Evolutionary conservation across 2,329 filamentous ascomycete genomes (phyloP).

Genomic region (Alternaria viburni): DNA sequence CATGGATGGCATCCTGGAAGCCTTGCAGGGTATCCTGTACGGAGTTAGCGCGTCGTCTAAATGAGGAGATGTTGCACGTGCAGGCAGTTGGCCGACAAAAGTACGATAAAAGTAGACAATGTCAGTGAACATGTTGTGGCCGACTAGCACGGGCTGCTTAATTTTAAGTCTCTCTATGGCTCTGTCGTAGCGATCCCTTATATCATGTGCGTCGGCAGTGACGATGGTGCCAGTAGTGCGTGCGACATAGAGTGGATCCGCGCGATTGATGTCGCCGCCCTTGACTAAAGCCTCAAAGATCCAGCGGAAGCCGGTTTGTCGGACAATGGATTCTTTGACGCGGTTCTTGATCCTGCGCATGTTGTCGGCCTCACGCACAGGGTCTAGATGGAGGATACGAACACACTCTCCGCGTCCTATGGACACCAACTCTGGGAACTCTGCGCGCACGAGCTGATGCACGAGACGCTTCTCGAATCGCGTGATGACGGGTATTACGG

Average conservation of each 20-base stretch:
- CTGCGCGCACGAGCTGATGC: slow-evolving; percentile 69
- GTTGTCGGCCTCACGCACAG: slow-evolving; percentile 53
- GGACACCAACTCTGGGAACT: slow-evolving; percentile 60
- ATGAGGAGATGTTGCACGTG: not conserved
- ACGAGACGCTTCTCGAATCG: slow-evolving; percentile 69
- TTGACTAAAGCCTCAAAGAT: slow-evolving; percentile 55
- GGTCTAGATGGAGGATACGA: slow-evolving; percentile 51
- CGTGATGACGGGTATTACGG: slow-evolving; percentile 28
- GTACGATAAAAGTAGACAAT: slow-evolving; percentile 68
- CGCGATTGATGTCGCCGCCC: slow-evolving; percentile 43
- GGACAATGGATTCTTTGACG: slow-evolving; percentile 50
- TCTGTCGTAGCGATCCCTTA: slow-evolving; percentile 48
- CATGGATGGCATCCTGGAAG: slow-evolving; percentile 60
- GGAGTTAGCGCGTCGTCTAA: not conserved
- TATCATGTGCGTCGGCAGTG: slow-evolving; percentile 44
- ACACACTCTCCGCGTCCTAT: slow-evolving; percentile 53
- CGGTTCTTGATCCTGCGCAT: slow-evolving; percentile 45
- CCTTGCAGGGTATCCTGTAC: slow-evolving; percentile 53
- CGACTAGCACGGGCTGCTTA: slow-evolving; percentile 61
- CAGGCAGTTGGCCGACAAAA: slow-evolving; percentile 65
- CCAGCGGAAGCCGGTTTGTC: slow-evolving; percentile 59
- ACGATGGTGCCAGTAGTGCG: slow-evolving; percentile 43
- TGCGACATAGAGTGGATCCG: slow-evolving; percentile 48
- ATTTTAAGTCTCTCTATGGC: slow-evolving; percentile 52
- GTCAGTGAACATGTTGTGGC: slow-evolving; percentile 71